Percentiles rank a stretch among this genome's conserved stretches.
Conservation (phyloP, 306 rosid species). For the Mimosa pudica region DNA sequence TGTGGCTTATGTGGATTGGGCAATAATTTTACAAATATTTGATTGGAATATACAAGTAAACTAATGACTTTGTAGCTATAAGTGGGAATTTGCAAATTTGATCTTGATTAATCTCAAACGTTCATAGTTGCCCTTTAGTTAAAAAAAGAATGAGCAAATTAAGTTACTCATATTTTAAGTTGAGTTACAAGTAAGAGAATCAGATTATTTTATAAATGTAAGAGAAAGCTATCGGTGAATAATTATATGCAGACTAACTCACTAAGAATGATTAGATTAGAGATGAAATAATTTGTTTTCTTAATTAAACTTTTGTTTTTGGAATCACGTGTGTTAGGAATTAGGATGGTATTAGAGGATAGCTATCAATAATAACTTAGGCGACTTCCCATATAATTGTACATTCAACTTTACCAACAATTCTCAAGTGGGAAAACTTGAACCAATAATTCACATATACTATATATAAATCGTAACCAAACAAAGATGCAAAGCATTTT, state of each 20-base stretch:
- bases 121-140: too few relatives aligned
- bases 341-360: too few relatives aligned
- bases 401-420: background rate
- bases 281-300: background rate
- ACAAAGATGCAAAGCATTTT: background rate
- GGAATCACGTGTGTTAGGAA: background rate
- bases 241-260: background rate
- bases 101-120: too few relatives aligned
- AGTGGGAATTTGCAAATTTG: too few relatives aligned
- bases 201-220: background rate
- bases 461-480: background rate
- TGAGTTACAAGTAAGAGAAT: background rate
- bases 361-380: background rate
- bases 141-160: background rate
- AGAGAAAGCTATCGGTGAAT: background rate
- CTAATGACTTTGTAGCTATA: too few relatives aligned
- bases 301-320: background rate
- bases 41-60: background rate
- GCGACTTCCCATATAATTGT: background rate
- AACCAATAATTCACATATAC: background rate
- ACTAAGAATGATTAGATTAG: background rate
- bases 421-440: background rate
- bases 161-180: background rate
- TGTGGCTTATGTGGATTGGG: constrained; percentile 8
- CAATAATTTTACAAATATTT: background rate